phyloP scores from a whole-genome alignment of 1,284 basidiomycete genomes.

The Tremellales sp. region DNA sequence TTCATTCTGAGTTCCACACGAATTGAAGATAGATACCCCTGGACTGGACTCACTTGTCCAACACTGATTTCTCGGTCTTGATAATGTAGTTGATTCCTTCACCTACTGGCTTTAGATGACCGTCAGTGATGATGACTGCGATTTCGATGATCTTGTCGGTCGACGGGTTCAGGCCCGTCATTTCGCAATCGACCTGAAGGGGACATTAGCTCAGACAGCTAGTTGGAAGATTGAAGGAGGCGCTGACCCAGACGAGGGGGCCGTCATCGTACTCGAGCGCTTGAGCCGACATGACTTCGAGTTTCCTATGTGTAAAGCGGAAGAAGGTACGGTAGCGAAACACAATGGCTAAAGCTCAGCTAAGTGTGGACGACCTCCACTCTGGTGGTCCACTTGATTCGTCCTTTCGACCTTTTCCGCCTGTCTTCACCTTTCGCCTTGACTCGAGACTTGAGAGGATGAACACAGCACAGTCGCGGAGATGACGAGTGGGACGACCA shows the following conservation, averaged over 20 bases:
- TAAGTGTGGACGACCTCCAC: slow-evolving; percentile 2
- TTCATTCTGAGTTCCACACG: too few species aligned
- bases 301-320: neutral
- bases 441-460: neutral
- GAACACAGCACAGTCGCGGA: neutral
- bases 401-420: neutral
- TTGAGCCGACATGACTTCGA: slow-evolving; percentile 2
- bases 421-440: too few species aligned
- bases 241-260: slow-evolving; percentile 47
- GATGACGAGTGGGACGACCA: slow-evolving; percentile 1
- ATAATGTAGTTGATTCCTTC: slow-evolving; percentile 54
- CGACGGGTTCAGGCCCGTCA: slow-evolving; percentile 51
- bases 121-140: slow-evolving; percentile 55
- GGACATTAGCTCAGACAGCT: neutral
- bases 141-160: slow-evolving; percentile 53
- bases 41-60: slow-evolving; percentile 42
- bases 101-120: slow-evolving; percentile 52
- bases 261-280: slow-evolving; percentile 44
- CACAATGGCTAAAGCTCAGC: neutral
- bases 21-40: too few species aligned
- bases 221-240: neutral
- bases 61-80: slow-evolving; percentile 49
- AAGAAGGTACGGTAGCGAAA: neutral
- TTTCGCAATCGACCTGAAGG: slow-evolving; percentile 51
- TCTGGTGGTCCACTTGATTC: slow-evolving; percentile 1